Conservation (phyloP, 1,284 basidiomycete genomes). For the Rhodotorula sp. region DNA sequence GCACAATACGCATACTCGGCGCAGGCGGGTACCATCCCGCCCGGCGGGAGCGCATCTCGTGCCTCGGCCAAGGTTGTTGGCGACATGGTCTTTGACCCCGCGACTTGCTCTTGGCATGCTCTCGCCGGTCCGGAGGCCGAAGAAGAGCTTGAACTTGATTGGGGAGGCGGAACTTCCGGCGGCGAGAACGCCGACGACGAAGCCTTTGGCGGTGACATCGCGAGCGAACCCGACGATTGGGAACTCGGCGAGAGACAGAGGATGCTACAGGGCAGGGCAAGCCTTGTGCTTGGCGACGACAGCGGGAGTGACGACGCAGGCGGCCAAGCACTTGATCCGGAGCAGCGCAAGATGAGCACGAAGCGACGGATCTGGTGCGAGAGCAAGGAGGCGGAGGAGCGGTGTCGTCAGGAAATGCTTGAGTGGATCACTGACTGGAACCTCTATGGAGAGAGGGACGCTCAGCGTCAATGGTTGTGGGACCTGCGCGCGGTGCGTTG, state of each 20-base stretch:
- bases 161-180: slow-evolving; percentile 59
- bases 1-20: slow-evolving; percentile 1
- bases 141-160: slow-evolving; percentile 81
- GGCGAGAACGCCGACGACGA: slow-evolving; percentile 74
- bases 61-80: slow-evolving; percentile 69
- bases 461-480: slow-evolving; percentile 22
- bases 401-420: slow-evolving; percentile 75
- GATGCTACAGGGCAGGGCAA: slow-evolving; percentile 61
- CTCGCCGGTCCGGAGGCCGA: slow-evolving; percentile 76
- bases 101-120: slow-evolving; percentile 84
- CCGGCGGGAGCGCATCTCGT: slow-evolving; percentile 1
- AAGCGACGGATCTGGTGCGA: slow-evolving; percentile 67
- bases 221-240: slow-evolving; percentile 57
- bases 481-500: slow-evolving; percentile 27
- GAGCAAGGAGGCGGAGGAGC: slow-evolving; percentile 70
- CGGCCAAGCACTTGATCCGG: slow-evolving; percentile 54
- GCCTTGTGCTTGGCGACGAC: slow-evolving; percentile 55
- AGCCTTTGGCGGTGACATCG: slow-evolving; percentile 5
- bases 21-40: slow-evolving; percentile 6
- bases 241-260: slow-evolving; percentile 66
- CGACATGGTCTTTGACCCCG: slow-evolving; percentile 95
- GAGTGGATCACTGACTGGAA: slow-evolving; percentile 58
- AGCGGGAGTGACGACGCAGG: slow-evolving; percentile 67
- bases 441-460: neutral
- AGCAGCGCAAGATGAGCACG: slow-evolving; percentile 17